A percentile compares a stretch with the other conserved stretches of the same genome.
These are phyloP conservation scores for Lactarius sanguifluus DNA, from an alignment of 768 basidiomycete genomes.

Conservation along the genomic window DNA sequence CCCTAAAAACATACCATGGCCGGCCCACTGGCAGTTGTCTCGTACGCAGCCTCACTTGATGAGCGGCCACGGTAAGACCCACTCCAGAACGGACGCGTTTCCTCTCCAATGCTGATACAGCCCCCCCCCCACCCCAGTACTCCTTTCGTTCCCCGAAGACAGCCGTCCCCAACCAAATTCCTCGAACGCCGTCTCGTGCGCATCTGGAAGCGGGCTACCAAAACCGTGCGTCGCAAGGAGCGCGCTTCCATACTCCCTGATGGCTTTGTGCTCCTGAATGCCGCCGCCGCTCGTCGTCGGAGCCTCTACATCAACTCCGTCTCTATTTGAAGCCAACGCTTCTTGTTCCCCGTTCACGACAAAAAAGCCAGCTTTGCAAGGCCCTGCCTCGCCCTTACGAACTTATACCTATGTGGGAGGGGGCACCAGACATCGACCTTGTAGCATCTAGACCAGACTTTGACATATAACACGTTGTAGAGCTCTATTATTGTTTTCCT, in stretches of 20 bases:
- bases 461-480: background rate
- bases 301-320: constrained; percentile 27
- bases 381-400: background rate
- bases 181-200: constrained; percentile 59
- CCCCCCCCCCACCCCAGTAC: too few relatives aligned
- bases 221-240: constrained; percentile 49
- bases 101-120: background rate
- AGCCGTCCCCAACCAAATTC: constrained; percentile 43
- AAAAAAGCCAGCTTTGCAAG: background rate
- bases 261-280: constrained; percentile 62
- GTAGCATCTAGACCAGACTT: background rate
- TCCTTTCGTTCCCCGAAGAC: background rate
- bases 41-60: background rate
- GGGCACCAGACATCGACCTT: background rate
- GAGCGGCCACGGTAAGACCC: constrained; percentile 17
- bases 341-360: background rate
- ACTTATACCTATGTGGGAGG: background rate
- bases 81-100: background rate
- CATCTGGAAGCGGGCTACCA: constrained; percentile 62
- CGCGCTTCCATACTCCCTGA: constrained; percentile 55
- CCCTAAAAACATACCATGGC: constrained; percentile 13
- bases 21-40: constrained; percentile 19
- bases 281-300: constrained; percentile 49
- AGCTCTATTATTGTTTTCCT: background rate
- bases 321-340: background rate